Percentiles rank a stretch among this genome's conserved stretches.
Evolutionary conservation across 2,329 filamentous ascomycete species (phyloP).

Genomic region (Aaosphaeria pasadenensis): DNA sequence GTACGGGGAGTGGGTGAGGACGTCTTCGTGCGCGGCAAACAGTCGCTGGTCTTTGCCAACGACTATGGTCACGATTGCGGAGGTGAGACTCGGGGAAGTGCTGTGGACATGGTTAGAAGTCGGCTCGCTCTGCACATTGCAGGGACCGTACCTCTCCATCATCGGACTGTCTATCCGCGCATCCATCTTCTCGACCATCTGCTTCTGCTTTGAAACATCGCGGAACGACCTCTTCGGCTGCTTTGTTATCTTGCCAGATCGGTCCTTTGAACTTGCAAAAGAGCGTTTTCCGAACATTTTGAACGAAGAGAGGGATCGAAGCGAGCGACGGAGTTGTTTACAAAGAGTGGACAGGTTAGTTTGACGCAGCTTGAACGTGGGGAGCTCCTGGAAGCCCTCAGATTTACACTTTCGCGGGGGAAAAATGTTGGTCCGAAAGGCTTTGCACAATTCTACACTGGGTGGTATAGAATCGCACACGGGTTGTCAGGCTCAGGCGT

Average conservation of each 20-base stretch:
- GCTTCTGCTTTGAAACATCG: constrained; percentile 78
- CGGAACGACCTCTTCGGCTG: constrained; percentile 71
- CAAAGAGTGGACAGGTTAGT: constrained; percentile 47
- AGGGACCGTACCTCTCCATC: constrained; percentile 45
- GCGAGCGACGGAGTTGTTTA: constrained; percentile 33
- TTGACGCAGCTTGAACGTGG: constrained; percentile 53
- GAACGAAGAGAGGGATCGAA: constrained; percentile 43
- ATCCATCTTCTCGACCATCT: constrained; percentile 71
- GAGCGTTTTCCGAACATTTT: constrained; percentile 86
- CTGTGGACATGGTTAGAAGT: constrained; percentile 7
- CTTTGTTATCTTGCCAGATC: constrained; percentile 82
- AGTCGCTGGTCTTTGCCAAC: constrained; percentile 82
- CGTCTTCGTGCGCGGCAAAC: constrained; percentile 93
- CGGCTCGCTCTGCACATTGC: constrained; percentile 1
- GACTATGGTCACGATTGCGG: constrained; percentile 81
- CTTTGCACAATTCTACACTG: constrained; percentile 38
- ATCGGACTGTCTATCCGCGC: constrained; percentile 56
- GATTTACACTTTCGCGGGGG: constrained; percentile 27
- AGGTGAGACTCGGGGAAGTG: constrained; percentile 52
- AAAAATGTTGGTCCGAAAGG: constrained; percentile 35
- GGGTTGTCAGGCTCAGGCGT: constrained; percentile 40
- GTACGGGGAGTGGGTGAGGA: constrained; percentile 80
- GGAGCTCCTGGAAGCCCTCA: constrained; percentile 54
- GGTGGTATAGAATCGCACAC: constrained; percentile 34
- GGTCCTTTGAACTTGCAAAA: constrained; percentile 72